A percentile compares a stretch with the other conserved stretches of the same genome.
Evolutionary conservation across 192 early-diverging fungal genomes (phyloP).

Genomic region (Helicostylum pulchrum): DNA sequence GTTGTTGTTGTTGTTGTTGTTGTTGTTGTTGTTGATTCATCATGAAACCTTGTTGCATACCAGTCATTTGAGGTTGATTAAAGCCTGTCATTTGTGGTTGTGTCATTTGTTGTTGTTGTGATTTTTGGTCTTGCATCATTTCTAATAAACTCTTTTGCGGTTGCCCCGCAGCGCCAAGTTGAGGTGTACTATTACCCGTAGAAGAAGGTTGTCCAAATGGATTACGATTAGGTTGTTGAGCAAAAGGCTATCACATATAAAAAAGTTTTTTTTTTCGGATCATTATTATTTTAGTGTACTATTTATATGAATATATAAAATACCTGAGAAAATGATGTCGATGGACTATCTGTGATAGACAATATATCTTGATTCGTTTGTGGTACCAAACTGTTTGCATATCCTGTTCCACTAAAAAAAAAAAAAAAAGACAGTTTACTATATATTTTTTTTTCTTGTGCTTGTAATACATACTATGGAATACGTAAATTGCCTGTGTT

Average conservation of each 20-base stretch:
- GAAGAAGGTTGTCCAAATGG: conserved; percentile 26
- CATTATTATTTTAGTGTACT: not conserved
- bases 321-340: conserved; percentile 19
- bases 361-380: not conserved
- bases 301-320: conserved; percentile 1
- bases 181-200: not conserved
- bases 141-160: conserved; percentile 29
- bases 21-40: not conserved
- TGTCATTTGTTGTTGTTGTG: conserved; percentile 28
- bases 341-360: conserved; percentile 7
- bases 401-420: conserved; percentile 15
- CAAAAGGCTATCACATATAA: conserved; percentile 21
- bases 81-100: conserved; percentile 20
- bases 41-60: conserved; percentile 17
- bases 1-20: conserved; percentile 7
- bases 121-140: conserved; percentile 32
- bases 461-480: conserved; percentile 37
- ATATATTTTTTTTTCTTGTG: not conserved
- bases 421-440: not conserved
- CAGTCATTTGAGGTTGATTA: conserved; percentile 21
- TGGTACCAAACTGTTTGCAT: conserved; percentile 13
- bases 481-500: conserved; percentile 50
- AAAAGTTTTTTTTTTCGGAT: not conserved
- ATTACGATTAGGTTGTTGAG: conserved; percentile 27
- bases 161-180: not conserved